A percentile compares a stretch with the other conserved stretches of the same genome.
Evolutionary conservation across 2,329 filamentous ascomycete genomes (phyloP).

Genomic region (Cordyceps farinosa): DNA sequence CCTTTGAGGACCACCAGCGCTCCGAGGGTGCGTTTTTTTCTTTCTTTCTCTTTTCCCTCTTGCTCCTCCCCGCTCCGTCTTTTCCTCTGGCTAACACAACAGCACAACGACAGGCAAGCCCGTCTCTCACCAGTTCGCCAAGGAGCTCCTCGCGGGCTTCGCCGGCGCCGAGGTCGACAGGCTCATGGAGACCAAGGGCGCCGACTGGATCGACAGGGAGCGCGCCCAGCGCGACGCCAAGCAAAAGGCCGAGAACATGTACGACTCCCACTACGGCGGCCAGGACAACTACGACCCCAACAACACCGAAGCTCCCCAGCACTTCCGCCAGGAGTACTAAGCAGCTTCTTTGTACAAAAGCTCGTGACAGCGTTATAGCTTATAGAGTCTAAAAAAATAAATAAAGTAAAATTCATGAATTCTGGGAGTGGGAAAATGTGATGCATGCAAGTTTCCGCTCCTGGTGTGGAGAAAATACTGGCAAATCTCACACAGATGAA

Average conservation of each 20-base stretch:
- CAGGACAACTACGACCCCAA: conserved; percentile 52
- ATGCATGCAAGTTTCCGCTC: no score
- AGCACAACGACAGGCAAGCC: conserved; percentile 36
- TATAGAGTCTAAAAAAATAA: neutral
- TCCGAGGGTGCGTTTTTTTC: conserved; percentile 51
- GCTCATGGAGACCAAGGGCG: conserved; percentile 67
- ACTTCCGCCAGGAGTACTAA: conserved; percentile 2
- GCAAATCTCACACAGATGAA: no score
- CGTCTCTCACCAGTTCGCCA: conserved; percentile 71
- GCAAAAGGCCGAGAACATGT: conserved; percentile 55
- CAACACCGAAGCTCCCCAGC: conserved; percentile 2
- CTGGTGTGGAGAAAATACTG: no score
- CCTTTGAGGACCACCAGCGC: conserved; percentile 73
- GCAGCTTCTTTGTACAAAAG: no score
- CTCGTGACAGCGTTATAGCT: neutral
- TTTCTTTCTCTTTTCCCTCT: neutral
- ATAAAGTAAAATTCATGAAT: neutral
- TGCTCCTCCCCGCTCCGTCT: neutral
- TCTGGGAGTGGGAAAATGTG: no score
- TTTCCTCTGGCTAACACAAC: neutral
- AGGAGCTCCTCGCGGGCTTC: conserved; percentile 70
- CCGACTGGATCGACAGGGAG: conserved; percentile 56
- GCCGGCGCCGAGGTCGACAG: conserved; percentile 74
- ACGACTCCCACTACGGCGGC: conserved; percentile 58
- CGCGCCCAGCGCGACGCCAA: conserved; percentile 57